A percentile compares a stretch with the other conserved stretches of the same genome.
Evolutionary conservation across 2,329 filamentous ascomycete genomes (phyloP).

Genomic region (Chaetomium strumarium): DNA sequence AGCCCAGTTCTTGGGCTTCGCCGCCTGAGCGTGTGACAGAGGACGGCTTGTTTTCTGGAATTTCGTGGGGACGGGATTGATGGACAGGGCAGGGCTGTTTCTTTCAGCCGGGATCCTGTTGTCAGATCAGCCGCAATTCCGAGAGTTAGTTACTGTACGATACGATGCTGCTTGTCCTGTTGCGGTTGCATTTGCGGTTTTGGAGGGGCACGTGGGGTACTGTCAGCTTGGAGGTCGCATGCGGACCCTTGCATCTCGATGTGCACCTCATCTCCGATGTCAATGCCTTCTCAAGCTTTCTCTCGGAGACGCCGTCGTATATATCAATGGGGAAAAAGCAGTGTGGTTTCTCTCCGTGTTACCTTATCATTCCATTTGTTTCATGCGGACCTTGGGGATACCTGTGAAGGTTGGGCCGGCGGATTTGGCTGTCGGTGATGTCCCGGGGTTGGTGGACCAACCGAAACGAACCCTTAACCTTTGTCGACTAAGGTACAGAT

Average conservation of each 20-base stretch:
- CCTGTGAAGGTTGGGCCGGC: background rate
- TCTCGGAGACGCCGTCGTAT: constrained; percentile 7
- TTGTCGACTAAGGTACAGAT: too few species aligned
- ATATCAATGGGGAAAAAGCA: background rate
- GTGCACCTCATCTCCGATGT: constrained; percentile 35
- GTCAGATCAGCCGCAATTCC: constrained; percentile 14
- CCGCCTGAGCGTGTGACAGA: constrained; percentile 8
- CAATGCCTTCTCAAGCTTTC: constrained; percentile 32
- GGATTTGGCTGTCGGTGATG: background rate
- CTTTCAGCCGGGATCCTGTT: background rate
- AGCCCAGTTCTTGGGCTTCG: constrained; percentile 12
- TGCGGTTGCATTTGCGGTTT: background rate
- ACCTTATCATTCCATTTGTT: constrained; percentile 16
- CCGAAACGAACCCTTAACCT: too few species aligned
- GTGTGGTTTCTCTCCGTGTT: constrained; percentile 4
- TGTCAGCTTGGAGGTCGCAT: background rate
- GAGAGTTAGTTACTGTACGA: too few species aligned
- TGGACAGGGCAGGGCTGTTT: background rate
- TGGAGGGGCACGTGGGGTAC: background rate
- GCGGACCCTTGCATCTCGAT: constrained; percentile 20
- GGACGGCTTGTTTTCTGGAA: background rate
- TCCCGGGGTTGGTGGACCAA: too few species aligned
- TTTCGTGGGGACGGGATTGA: too few species aligned
- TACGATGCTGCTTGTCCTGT: constrained; percentile 2
- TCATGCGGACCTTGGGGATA: constrained; percentile 10